Conservation (phyloP, 306 rosid genomes). For the Quercus ilex region DNA sequence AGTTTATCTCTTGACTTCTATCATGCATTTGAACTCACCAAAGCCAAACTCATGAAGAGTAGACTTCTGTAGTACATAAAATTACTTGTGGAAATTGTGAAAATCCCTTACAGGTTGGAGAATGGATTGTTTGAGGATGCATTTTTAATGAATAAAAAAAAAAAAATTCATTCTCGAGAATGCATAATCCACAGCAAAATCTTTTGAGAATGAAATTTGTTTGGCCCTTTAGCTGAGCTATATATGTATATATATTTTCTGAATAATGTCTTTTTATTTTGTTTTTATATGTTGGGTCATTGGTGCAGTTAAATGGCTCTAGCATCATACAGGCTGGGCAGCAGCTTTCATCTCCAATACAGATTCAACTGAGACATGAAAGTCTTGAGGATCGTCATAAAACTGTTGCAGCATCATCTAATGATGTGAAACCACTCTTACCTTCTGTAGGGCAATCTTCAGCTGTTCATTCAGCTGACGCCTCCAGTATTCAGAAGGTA, state of each 20-base stretch:
- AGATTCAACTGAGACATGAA: slow-evolving; percentile 82
- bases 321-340: slow-evolving; percentile 57
- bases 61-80: background rate
- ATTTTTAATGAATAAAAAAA: background rate
- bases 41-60: background rate
- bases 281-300: slow-evolving; percentile 18
- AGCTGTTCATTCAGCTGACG: slow-evolving; percentile 42
- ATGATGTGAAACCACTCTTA: slow-evolving; percentile 55
- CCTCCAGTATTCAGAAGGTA: slow-evolving; percentile 65
- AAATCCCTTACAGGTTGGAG: background rate
- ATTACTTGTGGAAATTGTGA: background rate
- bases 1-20: background rate
- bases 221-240: background rate
- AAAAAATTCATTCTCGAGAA: background rate
- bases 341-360: slow-evolving; percentile 50
- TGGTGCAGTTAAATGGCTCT: slow-evolving; percentile 63
- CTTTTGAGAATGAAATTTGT: background rate
- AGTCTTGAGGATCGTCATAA: slow-evolving; percentile 67
- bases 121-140: background rate
- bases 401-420: slow-evolving; percentile 42
- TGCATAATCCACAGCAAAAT: background rate
- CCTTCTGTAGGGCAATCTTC: slow-evolving; percentile 63
- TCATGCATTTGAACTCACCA: background rate
- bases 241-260: background rate
- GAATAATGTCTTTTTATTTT: background rate